Evolutionary conservation across 192 early-diverging fungal genomes (phyloP).

Genomic region (Jimgerdemannia flammicorona): DNA sequence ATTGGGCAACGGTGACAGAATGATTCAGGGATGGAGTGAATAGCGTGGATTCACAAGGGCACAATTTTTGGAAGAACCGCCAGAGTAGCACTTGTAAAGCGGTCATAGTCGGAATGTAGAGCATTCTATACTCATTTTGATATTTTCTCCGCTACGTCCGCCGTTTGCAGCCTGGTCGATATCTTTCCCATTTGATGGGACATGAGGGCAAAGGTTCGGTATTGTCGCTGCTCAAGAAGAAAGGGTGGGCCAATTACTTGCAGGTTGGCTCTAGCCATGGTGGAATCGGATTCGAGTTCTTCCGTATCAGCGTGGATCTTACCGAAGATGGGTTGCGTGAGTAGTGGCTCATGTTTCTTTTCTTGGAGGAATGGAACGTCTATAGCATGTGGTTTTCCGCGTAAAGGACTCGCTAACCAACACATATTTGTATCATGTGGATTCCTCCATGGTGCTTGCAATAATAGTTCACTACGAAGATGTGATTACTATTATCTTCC

Average conservation of each 20-base stretch:
- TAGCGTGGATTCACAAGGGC: too few species aligned
- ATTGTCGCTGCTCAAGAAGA: constrained; percentile 78
- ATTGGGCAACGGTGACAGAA: too few species aligned
- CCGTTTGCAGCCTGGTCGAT: constrained; percentile 58
- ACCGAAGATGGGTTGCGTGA: constrained; percentile 75
- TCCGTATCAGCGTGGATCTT: constrained; percentile 79
- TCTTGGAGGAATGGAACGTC: too few species aligned
- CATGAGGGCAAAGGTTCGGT: constrained; percentile 90
- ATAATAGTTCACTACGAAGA: constrained; percentile 63
- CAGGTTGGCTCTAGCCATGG: constrained; percentile 61
- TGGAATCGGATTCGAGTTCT: constrained; percentile 73
- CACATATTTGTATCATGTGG: constrained; percentile 3
- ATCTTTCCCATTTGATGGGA: constrained; percentile 87
- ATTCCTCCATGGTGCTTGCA: constrained; percentile 11
- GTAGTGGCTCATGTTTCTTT: background rate
- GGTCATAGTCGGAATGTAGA: background rate
- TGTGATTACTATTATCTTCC: constrained; percentile 77
- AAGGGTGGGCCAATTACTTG: constrained; percentile 86
- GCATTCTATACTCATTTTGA: background rate
- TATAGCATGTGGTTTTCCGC: too few species aligned
- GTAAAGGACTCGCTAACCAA: background rate
- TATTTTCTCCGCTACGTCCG: background rate
- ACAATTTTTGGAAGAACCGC: too few species aligned
- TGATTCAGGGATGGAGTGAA: too few species aligned
- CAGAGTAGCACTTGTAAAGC: background rate